These are phyloP conservation scores for Fraxinus floribunda DNA, from an alignment of 305 asterid genomes.

Conservation along the genomic window DNA sequence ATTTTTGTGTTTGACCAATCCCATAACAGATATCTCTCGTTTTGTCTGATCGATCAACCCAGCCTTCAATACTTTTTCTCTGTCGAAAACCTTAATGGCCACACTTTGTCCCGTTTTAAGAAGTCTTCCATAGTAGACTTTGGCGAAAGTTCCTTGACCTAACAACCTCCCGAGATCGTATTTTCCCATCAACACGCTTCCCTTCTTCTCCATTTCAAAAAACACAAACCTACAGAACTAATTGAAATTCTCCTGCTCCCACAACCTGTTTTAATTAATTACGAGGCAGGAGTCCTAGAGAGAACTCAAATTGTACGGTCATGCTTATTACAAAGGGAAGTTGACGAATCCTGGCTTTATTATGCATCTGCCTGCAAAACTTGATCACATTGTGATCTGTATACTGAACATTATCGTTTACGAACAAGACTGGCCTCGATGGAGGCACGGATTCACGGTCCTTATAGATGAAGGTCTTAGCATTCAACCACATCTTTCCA, in stretches of 20 bases:
- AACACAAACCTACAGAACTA: not conserved
- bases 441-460: not conserved
- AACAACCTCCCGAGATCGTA: slow-evolving; percentile 39
- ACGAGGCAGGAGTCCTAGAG: slow-evolving; percentile 18
- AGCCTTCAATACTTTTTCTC: slow-evolving; percentile 36
- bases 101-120: slow-evolving; percentile 37
- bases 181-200: slow-evolving; percentile 32
- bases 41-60: slow-evolving; percentile 42
- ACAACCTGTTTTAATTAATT: not conserved
- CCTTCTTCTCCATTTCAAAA: slow-evolving; percentile 28
- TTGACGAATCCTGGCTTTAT: slow-evolving; percentile 4
- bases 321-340: slow-evolving; percentile 13
- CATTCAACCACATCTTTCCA: not conserved
- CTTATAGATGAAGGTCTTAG: not conserved
- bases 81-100: slow-evolving; percentile 43
- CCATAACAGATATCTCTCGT: slow-evolving; percentile 43
- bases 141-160: slow-evolving; percentile 46
- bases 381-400: not conserved
- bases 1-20: slow-evolving; percentile 32
- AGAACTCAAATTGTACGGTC: slow-evolving; percentile 20
- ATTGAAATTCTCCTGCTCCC: slow-evolving; percentile 16
- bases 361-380: slow-evolving; percentile 21
- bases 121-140: slow-evolving; percentile 37
- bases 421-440: not conserved
- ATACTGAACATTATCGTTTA: not conserved